Evolutionary conservation across 305 asterid species (phyloP).

Genomic region (Plantago lanceolata): DNA sequence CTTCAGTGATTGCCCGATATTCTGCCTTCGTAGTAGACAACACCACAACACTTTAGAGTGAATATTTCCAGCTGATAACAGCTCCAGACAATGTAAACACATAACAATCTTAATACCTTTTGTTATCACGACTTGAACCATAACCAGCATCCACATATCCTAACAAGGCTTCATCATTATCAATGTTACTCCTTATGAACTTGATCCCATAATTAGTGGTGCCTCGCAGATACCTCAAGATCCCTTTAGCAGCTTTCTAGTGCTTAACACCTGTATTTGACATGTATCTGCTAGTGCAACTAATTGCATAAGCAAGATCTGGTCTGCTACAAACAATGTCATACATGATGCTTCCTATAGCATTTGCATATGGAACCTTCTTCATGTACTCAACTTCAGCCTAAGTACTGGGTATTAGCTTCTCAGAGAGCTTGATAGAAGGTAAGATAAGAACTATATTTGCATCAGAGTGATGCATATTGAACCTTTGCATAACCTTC

Average conservation of each 20-base stretch:
- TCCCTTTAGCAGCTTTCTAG: neutral
- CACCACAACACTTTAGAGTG: neutral
- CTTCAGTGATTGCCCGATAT: neutral
- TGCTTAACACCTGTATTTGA: neutral
- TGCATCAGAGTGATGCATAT: neutral
- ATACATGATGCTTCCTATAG: conserved; percentile 14
- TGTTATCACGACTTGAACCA: neutral
- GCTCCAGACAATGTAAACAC: neutral
- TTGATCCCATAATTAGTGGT: neutral
- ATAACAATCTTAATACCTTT: neutral
- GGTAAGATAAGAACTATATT: neutral
- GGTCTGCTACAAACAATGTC: conserved; percentile 15
- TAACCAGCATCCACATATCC: neutral
- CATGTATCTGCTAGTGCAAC: neutral
- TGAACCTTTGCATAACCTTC: neutral
- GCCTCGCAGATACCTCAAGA: neutral
- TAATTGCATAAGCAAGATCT: conserved; percentile 7
- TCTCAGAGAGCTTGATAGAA: neutral
- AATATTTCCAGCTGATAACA: no score
- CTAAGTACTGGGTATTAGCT: neutral
- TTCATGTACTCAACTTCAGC: neutral
- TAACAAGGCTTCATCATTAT: neutral
- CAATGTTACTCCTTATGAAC: no score
- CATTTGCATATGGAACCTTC: conserved; percentile 1
- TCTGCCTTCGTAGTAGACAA: neutral